phyloP scores from a whole-genome alignment of 2,329 filamentous ascomycete genomes.

The Ceratocystis lukuohia region DNA sequence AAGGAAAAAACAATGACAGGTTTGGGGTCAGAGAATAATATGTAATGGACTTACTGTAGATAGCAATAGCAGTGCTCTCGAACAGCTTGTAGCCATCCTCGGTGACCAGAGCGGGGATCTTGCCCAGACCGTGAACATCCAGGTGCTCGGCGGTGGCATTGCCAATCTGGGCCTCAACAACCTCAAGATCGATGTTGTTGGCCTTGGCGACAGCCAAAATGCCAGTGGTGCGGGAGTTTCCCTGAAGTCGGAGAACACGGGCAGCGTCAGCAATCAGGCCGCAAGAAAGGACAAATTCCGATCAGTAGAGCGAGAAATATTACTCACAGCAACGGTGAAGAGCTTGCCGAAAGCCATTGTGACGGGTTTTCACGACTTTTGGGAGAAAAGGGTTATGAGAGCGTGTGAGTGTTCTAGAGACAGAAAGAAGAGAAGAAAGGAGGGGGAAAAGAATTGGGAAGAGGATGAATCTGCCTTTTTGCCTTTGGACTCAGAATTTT shows the following conservation, averaged over 20 bases:
- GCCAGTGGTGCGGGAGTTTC: slow-evolving; percentile 77
- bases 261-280: slow-evolving; percentile 25
- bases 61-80: slow-evolving; percentile 87
- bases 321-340: slow-evolving; percentile 66
- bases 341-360: slow-evolving; percentile 97
- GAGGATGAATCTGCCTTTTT: slow-evolving; percentile 16
- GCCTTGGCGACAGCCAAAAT: slow-evolving; percentile 93
- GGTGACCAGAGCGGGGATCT: slow-evolving; percentile 86
- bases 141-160: slow-evolving; percentile 64
- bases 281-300: slow-evolving; percentile 19
- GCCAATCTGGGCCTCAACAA: slow-evolving; percentile 55
- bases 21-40: slow-evolving; percentile 24
- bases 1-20: slow-evolving; percentile 14
- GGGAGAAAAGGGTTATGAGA: slow-evolving; percentile 20
- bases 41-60: slow-evolving; percentile 68
- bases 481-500: slow-evolving; percentile 19
- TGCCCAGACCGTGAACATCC: slow-evolving; percentile 75
- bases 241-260: slow-evolving; percentile 37
- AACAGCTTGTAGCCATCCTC: slow-evolving; percentile 79
- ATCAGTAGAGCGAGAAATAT: slow-evolving; percentile 21
- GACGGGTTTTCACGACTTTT: slow-evolving; percentile 26
- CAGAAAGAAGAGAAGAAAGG: slow-evolving; percentile 23
- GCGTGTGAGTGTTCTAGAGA: slow-evolving; percentile 23
- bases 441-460: slow-evolving; percentile 14
- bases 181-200: slow-evolving; percentile 85